Conservation (phyloP, 2,329 filamentous ascomycete species). For the Fusarium decemcellulare region DNA sequence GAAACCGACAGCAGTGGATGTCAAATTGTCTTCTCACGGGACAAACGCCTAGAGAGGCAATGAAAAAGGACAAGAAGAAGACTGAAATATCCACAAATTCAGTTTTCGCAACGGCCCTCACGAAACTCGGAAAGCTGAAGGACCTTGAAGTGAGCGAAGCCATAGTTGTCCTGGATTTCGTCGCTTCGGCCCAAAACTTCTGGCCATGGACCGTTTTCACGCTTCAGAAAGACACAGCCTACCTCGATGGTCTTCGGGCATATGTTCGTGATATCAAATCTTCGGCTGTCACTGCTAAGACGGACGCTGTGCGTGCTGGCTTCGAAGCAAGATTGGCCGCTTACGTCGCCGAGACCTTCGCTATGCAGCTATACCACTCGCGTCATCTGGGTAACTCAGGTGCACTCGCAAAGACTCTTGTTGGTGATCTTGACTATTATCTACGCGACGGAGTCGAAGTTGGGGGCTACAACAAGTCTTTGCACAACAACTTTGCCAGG, state of each 20-base stretch:
- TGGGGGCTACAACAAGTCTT: slow-evolving; percentile 87
- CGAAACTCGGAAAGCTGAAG: slow-evolving; percentile 76
- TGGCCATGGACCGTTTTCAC: slow-evolving; percentile 96
- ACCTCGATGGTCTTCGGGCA: slow-evolving; percentile 79
- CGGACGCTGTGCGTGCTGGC: slow-evolving; percentile 70
- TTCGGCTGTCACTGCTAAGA: slow-evolving; percentile 65
- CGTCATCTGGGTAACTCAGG: slow-evolving; percentile 80
- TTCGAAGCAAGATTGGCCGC: slow-evolving; percentile 81
- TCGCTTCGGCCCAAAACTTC: slow-evolving; percentile 89
- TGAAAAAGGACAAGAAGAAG: slow-evolving; percentile 70
- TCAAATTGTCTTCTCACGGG: slow-evolving; percentile 93
- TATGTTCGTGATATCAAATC: slow-evolving; percentile 75
- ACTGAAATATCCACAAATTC: slow-evolving; percentile 69
- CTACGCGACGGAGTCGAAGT: slow-evolving; percentile 83
- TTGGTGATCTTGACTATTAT: slow-evolving; percentile 84
- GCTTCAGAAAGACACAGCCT: slow-evolving; percentile 79
- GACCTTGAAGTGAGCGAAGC: slow-evolving; percentile 75
- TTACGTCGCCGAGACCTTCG: slow-evolving; percentile 87
- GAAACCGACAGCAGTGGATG: slow-evolving; percentile 95
- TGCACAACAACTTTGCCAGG: slow-evolving; percentile 87
- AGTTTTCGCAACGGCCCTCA: slow-evolving; percentile 81
- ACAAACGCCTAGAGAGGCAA: slow-evolving; percentile 82
- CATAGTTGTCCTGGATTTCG: slow-evolving; percentile 86
- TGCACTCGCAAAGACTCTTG: slow-evolving; percentile 77
- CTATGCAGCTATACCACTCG: slow-evolving; percentile 90